Percentiles rank a stretch among this genome's conserved stretches.
These are phyloP conservation scores for Thinopyrum elongatum DNA, from an alignment of 176 grass and related monocot genomes.

Conservation along the genomic window DNA sequence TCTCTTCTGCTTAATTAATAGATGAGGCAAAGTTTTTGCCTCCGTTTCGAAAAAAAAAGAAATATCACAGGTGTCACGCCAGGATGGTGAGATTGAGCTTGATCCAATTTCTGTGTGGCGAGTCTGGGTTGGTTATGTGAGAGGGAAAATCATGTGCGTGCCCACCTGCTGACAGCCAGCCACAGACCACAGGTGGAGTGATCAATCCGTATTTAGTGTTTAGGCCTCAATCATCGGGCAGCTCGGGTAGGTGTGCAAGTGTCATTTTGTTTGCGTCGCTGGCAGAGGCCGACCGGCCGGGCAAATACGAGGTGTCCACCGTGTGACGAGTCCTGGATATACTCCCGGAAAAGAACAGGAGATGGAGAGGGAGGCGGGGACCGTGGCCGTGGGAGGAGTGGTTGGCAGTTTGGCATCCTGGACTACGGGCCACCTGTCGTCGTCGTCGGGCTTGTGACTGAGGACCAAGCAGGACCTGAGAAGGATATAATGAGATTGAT, in stretches of 20 bases:
- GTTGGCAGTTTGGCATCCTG: background rate
- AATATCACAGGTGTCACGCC: background rate
- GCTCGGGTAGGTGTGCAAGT: background rate
- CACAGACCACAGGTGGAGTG: background rate
- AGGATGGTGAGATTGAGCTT: too few relatives aligned
- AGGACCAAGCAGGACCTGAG: too few relatives aligned
- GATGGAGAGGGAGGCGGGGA: background rate
- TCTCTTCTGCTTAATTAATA: too few relatives aligned
- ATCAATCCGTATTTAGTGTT: background rate
- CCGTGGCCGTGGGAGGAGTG: background rate
- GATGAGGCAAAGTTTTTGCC: too few relatives aligned
- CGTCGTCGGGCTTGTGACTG: background rate
- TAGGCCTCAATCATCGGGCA: background rate
- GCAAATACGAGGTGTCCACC: conserved; percentile 13
- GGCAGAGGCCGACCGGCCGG: background rate
- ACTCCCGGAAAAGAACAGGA: background rate
- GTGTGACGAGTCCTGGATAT: background rate
- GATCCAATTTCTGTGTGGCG: background rate
- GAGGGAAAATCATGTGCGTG: background rate
- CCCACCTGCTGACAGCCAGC: background rate
- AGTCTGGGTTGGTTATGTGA: background rate
- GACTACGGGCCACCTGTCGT: background rate
- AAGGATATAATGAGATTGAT: too few relatives aligned
- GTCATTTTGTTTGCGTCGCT: background rate
- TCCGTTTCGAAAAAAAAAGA: too few relatives aligned